These are phyloP conservation scores for Parmelia sp. DNA, from an alignment of 495 filamentous ascomycete genomes.

Conservation along the genomic window DNA sequence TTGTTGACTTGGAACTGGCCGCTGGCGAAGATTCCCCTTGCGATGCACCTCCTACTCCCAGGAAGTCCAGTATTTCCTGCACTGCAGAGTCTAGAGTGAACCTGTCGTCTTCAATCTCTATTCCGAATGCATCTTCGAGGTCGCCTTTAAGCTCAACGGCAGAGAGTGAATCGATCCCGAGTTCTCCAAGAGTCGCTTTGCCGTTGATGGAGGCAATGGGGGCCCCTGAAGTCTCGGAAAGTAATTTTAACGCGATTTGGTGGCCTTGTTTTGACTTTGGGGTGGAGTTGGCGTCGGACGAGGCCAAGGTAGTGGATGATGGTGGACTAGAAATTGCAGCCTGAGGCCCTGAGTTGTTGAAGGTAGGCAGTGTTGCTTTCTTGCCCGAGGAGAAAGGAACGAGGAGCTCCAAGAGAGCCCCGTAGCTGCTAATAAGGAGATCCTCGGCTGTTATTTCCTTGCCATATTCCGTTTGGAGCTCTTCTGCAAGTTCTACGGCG, in stretches of 20 bases:
- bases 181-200: constrained; percentile 16
- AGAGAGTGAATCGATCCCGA: constrained; percentile 26
- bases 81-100: constrained; percentile 18
- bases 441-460: constrained; percentile 19
- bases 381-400: constrained; percentile 1
- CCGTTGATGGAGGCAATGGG: constrained; percentile 15
- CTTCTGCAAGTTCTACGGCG: constrained; percentile 24
- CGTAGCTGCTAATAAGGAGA: constrained; percentile 11
- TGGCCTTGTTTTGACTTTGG: background rate
- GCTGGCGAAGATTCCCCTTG: background rate
- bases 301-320: constrained; percentile 7
- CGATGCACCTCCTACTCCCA: constrained; percentile 9
- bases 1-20: background rate
- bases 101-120: constrained; percentile 21
- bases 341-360: background rate
- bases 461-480: constrained; percentile 13
- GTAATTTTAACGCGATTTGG: constrained; percentile 12
- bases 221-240: constrained; percentile 21
- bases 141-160: constrained; percentile 23
- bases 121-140: constrained; percentile 22
- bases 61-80: constrained; percentile 16
- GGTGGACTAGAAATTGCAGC: background rate
- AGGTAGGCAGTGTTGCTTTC: background rate
- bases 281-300: background rate
- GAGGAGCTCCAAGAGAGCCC: constrained; percentile 6